Base-by-base conservation (phyloP, 2,329 filamentous ascomycete genomes). In the Knufia fluminis region DNA sequence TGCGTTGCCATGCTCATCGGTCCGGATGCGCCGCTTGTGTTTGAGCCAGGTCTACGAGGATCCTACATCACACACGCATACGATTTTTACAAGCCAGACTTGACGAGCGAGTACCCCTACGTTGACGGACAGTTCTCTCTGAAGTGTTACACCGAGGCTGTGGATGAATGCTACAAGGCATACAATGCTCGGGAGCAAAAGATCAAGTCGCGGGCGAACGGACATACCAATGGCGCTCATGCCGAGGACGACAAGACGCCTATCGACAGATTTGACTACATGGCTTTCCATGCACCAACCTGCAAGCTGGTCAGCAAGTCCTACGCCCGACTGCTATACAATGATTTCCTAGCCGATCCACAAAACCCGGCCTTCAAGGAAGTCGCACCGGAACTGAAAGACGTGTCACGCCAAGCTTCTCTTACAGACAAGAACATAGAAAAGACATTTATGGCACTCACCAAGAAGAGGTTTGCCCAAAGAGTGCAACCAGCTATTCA, bases 291-390 rank as follows among this genome's bases (percentile, higher is more conserved):
- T 68, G 77, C 86, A 16, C 86, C 86, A 35, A 91, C 82, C 56
- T 92, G 86, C 83, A 92, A 92, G 75, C 76, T 89, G 51, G 86
- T 92, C 54, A 75, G 85, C 64, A 92, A 92, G 74, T 89, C 85
- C 16, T 92, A 89, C 65, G 86, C 79, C 52, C 84, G 86, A 58
- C 76, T 92, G 57, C 74, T 91, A 51, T 92, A 92, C 77, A 87
- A 91, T 66, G 86, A 92, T 71, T 92, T 84, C 74, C 76, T 91
- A 31, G 71, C 73, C 66, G 77, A 88, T 67, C 79, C 85, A 42
- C 74, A 80, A 54, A 73, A 76, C 67, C 69, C 82, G 41, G 74
- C 74, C 49, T 92, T 91, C 63, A 78, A 78, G 53, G 84, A 88
- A 57, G 84, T 91, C 32, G 78, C 86, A 47, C 76, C 82, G 36